These are phyloP conservation scores for Diaporthe velutina DNA, from an alignment of 2,329 filamentous ascomycete species.

Conservation along the genomic window DNA sequence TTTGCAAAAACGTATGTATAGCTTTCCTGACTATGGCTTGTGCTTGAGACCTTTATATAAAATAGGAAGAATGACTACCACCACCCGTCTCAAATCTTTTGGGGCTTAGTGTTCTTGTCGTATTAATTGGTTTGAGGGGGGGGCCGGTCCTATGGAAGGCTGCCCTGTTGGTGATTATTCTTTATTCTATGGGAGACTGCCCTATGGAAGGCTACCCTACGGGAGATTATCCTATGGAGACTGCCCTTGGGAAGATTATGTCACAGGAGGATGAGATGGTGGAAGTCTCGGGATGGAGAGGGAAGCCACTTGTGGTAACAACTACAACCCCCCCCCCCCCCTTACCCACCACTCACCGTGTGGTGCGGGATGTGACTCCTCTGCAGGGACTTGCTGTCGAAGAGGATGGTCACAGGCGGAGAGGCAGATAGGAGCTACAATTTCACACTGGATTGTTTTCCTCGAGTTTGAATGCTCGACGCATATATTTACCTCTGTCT, in stretches of 20 bases:
- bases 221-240: too few species aligned
- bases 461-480: neutral
- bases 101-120: neutral
- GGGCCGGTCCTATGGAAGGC: too few species aligned
- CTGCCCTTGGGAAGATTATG: too few species aligned
- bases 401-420: neutral
- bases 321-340: neutral
- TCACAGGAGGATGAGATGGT: too few species aligned
- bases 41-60: neutral
- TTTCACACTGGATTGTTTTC: too few species aligned
- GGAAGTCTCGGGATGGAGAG: too few species aligned
- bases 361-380: neutral
- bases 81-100: neutral
- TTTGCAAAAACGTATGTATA: neutral
- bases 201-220: too few species aligned
- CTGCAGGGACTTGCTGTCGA: neutral
- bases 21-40: neutral
- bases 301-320: too few species aligned
- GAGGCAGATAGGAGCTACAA: neutral
- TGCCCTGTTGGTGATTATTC: too few species aligned
- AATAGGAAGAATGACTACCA: conserved; percentile 5
- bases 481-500: neutral
- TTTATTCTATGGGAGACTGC: too few species aligned
- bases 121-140: neutral
- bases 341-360: neutral